Evolutionary conservation across 2,329 filamentous ascomycete genomes (phyloP), one percentile per base, ranked within the genome.

Genomic region (Aspergillus costaricaensis): DNA sequence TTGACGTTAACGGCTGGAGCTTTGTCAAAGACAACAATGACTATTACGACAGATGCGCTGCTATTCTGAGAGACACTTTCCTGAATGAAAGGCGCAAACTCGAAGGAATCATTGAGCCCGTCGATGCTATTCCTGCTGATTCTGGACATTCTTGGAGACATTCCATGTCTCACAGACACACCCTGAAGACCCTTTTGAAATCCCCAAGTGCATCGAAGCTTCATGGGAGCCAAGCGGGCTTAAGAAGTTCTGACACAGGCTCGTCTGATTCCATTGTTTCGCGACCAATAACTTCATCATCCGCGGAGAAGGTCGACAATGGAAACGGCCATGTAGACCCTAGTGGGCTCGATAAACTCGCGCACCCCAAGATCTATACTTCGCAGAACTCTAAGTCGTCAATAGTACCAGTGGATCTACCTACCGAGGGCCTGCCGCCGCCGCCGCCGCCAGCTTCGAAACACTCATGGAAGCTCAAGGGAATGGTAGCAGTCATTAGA

Each of bases 11-110:
- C 75, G 95, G 95, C 12, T 99, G 96, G 96, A 98, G 94, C 73
- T 99, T 99, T 71, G 95, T 99, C 75, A 99, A 99, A 76, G 96
- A 99, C 75, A 99, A 99, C 70, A 94, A 97, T 64, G 93, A 96
- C 62, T 99, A 99, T 76, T 99, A 99, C 74, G 91, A 98, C 71
- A 91, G 92, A 71, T 95, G 90, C 68, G 88, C 95, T 21, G 88
- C 83, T 61, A 96, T 98, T 52, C 80, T 99, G 55, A 91, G 88
- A 71, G 89, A 95, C 6, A 91, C 96, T 73, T 98, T 99, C 67
- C 82, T 96, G 65, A 87, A 87, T 65, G 94, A 97, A 75, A 91
- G 88, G 70, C 70, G 75, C 60, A 69, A 69, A 62, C 68, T 65
- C 47, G 69, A 79, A 61, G 73, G 76, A 53, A 64, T 68, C 36